Evolutionary conservation across 257 asterid species (phyloP), one percentile per base, ranked within the genome.

Genomic region (Lantana camara): DNA sequence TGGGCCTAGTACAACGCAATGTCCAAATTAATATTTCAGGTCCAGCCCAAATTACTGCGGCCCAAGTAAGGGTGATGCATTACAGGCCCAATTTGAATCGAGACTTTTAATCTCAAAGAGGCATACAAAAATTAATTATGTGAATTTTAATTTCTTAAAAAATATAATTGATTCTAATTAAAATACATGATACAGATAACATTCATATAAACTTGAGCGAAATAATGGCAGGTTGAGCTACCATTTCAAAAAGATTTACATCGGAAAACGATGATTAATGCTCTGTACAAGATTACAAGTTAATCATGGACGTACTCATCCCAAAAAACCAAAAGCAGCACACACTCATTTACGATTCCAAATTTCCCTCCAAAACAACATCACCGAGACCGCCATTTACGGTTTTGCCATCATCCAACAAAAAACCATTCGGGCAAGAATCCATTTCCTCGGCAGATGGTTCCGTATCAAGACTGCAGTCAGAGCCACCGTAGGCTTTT

Each of bases 231-330:
- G 40, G 21, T 59, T 5, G 12, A 53, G 40, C 73, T 64, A 59
- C 69, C 64, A 34, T 44, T 21, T 27, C 21, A 22, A 63, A 70
- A 73, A 13, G 66, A 63, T 73, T 15, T 50, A 63, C 73, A 71
- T 52, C 53, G 61, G 3, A 7, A 66, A 62, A 58, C 47, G 68
- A 69, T 20, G 63, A 51, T 38, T 22, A 72, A 38, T 54, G 70
- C 64, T 62, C 77, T 69, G 32, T 66, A 79, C n/a, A n/a, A n/a
- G n/a, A n/a, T n/a, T n/a, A 27, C 72, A 60, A 30, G 70, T 38
- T 30, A 57, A 57, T 38, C 19, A 68, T 61, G 69, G 41, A 66
- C 66, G 69, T 72, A n/a, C 78, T 55, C 68, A 45, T 68, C 71
- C 75, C 40, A 48, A 49, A 47, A 46, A 16, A 7, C 24, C 27